A percentile compares a stretch with the other conserved stretches of the same genome.
These are phyloP conservation scores for Eucalyptus regnans DNA, from an alignment of 345 rosid species.

Conservation along the genomic window DNA sequence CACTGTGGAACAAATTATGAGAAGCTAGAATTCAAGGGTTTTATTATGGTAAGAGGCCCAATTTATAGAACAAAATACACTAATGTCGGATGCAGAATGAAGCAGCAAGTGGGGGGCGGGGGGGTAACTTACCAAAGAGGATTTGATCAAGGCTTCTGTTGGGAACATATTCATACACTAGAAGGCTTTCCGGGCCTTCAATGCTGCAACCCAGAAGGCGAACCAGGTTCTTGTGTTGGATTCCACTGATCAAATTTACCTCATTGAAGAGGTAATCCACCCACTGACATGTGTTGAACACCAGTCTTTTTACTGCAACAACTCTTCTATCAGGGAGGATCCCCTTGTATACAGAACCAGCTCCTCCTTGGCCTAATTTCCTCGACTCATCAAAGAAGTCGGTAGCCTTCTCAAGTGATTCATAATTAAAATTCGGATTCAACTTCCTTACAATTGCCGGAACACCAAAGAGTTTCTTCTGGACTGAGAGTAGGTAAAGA, in stretches of 20 bases:
- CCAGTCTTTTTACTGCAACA: conserved; percentile 8
- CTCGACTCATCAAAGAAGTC: neutral
- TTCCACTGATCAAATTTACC: conserved; percentile 9
- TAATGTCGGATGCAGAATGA: neutral
- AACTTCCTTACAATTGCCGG: neutral
- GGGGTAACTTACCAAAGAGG: neutral
- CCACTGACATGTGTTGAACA: conserved; percentile 8
- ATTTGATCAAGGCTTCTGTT: conserved; percentile 6
- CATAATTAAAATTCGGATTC: neutral
- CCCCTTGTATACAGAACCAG: conserved; percentile 8
- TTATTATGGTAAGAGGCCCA: neutral
- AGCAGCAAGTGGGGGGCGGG: neutral
- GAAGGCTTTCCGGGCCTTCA: conserved; percentile 12
- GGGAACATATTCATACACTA: conserved; percentile 4
- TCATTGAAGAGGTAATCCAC: conserved; percentile 13
- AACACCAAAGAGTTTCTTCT: neutral
- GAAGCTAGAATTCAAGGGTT: neutral
- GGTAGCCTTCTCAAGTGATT: conserved; percentile 6
- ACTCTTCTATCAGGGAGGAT: conserved; percentile 1
- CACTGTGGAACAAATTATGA: neutral
- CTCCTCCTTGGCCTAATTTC: conserved; percentile 10
- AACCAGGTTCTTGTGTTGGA: conserved; percentile 13
- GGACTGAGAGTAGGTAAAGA: neutral
- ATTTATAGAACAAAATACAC: neutral
- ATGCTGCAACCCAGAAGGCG: conserved; percentile 10